Conservation (phyloP, 2,329 filamentous ascomycete species). For the Davidsoniella virescens region DNA sequence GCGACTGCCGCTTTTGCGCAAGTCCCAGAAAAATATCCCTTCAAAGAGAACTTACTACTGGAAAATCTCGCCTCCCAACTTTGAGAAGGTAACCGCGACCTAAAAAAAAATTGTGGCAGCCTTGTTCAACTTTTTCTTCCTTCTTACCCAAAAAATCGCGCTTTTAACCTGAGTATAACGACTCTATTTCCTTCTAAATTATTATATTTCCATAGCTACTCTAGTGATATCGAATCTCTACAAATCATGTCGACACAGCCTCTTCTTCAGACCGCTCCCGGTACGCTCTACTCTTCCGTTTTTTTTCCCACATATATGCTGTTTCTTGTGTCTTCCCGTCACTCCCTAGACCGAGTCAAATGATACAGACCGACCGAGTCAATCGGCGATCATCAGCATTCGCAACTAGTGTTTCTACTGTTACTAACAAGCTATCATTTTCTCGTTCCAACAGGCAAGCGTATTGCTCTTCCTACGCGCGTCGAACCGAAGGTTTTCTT, state of each 20-base stretch:
- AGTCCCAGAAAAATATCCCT: no score
- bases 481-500: conserved; percentile 99
- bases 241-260: conserved; percentile 73
- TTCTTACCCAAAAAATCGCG: not conserved
- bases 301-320: not conserved
- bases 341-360: not conserved
- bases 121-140: not conserved
- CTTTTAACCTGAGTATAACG: not conserved
- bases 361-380: not conserved
- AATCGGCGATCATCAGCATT: no score
- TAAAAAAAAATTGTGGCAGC: no score
- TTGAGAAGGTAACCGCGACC: no score
- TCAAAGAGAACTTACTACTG: not conserved
- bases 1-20: no score
- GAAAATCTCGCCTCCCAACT: not conserved
- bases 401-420: not conserved
- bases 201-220: conserved; percentile 14
- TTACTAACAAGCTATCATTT: conserved; percentile 13
- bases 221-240: not conserved
- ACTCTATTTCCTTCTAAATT: not conserved
- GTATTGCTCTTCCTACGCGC: conserved; percentile 90
- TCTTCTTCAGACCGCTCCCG: conserved; percentile 82
- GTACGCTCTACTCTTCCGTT: conserved; percentile 32
- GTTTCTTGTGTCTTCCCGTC: not conserved
- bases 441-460: conserved; percentile 54